phyloP scores from a whole-genome alignment of 139 green algal species.

The Haematococcus sp. region DNA sequence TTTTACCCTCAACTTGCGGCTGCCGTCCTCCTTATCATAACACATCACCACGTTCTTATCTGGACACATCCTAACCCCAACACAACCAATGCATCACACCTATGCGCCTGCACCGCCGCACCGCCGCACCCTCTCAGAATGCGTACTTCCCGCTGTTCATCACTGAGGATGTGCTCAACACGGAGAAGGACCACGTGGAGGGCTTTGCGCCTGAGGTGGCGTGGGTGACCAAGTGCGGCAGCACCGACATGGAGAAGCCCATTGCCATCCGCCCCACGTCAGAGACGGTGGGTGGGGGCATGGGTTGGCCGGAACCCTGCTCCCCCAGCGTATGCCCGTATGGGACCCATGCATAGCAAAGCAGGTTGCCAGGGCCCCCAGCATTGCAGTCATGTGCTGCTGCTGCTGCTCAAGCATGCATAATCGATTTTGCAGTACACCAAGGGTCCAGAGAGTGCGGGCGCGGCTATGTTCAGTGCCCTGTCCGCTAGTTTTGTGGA shows the following conservation, averaged over 20 bases:
- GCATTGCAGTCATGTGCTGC: background rate
- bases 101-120: no score
- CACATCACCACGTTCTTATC: no score
- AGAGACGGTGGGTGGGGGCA: constrained; percentile 76
- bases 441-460: background rate
- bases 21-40: no score
- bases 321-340: no score
- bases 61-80: no score
- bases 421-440: background rate
- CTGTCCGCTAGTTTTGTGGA: background rate
- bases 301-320: background rate
- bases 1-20: no score
- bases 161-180: constrained; percentile 91
- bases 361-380: no score
- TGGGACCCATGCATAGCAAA: no score
- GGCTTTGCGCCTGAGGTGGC: constrained; percentile 69
- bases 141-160: constrained; percentile 99
- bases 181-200: constrained; percentile 99
- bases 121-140: constrained; percentile 70
- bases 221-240: constrained; percentile 94
- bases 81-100: no score
- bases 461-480: no score
- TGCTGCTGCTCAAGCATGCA: background rate
- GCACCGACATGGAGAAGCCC: constrained; percentile 88
- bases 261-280: constrained; percentile 96